phyloP scores from a whole-genome alignment of 805 yeast genomes.

The Candida bentonensis region DNA sequence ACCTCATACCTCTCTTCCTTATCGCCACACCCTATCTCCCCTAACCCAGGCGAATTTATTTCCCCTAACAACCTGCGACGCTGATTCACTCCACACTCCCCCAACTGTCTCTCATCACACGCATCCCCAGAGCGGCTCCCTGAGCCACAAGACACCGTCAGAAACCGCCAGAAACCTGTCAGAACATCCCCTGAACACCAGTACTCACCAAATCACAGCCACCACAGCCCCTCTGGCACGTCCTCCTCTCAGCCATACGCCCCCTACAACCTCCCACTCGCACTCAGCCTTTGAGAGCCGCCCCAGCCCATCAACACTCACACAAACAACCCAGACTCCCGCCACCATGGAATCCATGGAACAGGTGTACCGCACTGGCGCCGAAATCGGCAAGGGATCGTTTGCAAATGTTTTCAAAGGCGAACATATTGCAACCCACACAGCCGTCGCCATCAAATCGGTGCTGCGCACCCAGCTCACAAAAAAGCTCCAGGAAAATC shows the following conservation, averaged over 20 bases:
- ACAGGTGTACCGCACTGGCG: conserved; percentile 29
- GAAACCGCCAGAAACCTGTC: no score
- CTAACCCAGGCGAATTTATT: not conserved
- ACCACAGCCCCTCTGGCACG: no score
- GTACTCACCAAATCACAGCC: no score
- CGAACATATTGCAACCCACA: conserved; percentile 28
- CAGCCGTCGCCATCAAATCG: conserved; percentile 76
- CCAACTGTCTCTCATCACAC: not conserved
- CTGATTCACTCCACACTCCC: not conserved
- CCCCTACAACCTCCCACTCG: no score
- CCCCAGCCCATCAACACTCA: no score
- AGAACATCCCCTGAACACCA: no score
- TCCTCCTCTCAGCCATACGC: no score
- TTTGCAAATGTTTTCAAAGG: conserved; percentile 95
- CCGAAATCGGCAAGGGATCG: conserved; percentile 89
- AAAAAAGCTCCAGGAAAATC: conserved; percentile 75
- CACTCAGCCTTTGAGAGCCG: no score
- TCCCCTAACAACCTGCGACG: not conserved
- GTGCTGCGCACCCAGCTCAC: conserved; percentile 63
- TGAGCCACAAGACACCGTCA: no score
- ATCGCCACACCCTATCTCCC: not conserved
- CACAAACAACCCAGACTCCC: no score
- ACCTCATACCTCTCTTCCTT: no score
- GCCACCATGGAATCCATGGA: no score
- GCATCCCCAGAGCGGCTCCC: not conserved